A percentile compares a stretch with the other conserved stretches of the same genome.
phyloP scores from a whole-genome alignment of 495 filamentous ascomycete species.

The Hypoxylon trugodes region DNA sequence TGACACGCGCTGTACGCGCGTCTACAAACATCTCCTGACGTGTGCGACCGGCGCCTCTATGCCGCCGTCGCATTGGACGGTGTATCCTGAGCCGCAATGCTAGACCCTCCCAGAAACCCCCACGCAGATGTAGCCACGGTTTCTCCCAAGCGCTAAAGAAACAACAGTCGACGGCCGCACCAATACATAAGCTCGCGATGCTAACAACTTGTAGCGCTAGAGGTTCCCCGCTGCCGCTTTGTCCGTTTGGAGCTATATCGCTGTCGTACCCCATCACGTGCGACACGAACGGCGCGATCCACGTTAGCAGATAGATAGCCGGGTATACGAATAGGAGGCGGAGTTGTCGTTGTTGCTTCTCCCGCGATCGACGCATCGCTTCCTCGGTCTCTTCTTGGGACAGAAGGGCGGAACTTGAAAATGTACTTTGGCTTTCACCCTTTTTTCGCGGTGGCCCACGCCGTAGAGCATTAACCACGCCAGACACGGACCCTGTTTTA shows the following conservation, averaged over 20 bases:
- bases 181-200: conserved; percentile 63
- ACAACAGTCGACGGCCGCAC: conserved; percentile 71
- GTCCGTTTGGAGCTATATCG: conserved; percentile 43
- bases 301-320: conserved; percentile 72
- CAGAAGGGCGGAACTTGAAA: conserved; percentile 30
- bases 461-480: conserved; percentile 39
- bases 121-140: conserved; percentile 70
- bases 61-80: conserved; percentile 19
- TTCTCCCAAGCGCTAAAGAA: conserved; percentile 72
- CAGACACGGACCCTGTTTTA: conserved; percentile 23
- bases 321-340: conserved; percentile 77
- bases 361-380: conserved; percentile 51
- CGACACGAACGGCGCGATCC: conserved; percentile 73
- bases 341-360: conserved; percentile 70
- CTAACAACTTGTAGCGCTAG: conserved; percentile 63
- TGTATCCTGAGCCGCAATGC: conserved; percentile 30
- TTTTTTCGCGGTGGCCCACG: conserved; percentile 32
- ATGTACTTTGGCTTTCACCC: conserved; percentile 3
- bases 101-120: conserved; percentile 52
- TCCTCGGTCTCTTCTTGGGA: conserved; percentile 30
- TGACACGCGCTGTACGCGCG: conserved; percentile 50
- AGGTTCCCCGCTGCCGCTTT: conserved; percentile 45
- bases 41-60: conserved; percentile 43
- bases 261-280: conserved; percentile 67
- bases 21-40: conserved; percentile 58